These are phyloP conservation scores for Ascocoryne sarcoides DNA, from an alignment of 2,329 filamentous ascomycete genomes.

Conservation along the genomic window DNA sequence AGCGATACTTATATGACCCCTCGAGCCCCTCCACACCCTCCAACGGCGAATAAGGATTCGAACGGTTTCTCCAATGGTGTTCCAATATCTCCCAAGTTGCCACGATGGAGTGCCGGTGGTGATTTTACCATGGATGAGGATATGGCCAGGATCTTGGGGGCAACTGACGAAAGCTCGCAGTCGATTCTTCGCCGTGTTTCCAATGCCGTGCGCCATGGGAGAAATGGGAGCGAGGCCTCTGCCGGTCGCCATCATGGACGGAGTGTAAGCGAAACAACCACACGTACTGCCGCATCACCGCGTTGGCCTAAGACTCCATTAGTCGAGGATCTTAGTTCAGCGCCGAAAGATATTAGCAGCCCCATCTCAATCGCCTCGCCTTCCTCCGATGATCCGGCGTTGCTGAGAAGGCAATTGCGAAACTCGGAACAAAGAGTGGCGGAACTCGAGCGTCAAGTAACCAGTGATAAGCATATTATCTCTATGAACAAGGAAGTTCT, in stretches of 20 bases:
- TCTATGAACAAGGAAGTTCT: slow-evolving; percentile 78
- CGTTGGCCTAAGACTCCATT: slow-evolving; percentile 62
- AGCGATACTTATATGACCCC: slow-evolving; percentile 29
- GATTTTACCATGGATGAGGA: slow-evolving; percentile 96
- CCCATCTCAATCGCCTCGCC: slow-evolving; percentile 54
- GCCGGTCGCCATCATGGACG: slow-evolving; percentile 42
- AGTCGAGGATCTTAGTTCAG: slow-evolving; percentile 42
- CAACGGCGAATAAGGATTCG: slow-evolving; percentile 37
- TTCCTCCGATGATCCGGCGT: slow-evolving; percentile 55
- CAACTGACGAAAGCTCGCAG: slow-evolving; percentile 65
- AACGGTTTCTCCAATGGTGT: slow-evolving; percentile 31
- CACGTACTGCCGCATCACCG: slow-evolving; percentile 52
- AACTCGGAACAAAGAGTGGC: slow-evolving; percentile 77
- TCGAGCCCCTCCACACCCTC: slow-evolving; percentile 27
- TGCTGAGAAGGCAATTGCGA: slow-evolving; percentile 67
- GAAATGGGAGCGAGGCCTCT: slow-evolving; percentile 67
- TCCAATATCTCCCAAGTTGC: slow-evolving; percentile 53
- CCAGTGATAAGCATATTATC: slow-evolving; percentile 38
- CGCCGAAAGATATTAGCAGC: slow-evolving; percentile 58
- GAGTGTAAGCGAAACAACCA: slow-evolving; percentile 60
- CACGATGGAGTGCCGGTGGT: slow-evolving; percentile 68
- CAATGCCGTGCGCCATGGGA: slow-evolving; percentile 86
- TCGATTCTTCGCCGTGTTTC: slow-evolving; percentile 84
- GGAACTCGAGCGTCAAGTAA: slow-evolving; percentile 76
- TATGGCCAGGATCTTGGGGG: slow-evolving; percentile 73